Evolutionary conservation across 768 basidiomycete species (phyloP), one percentile per base, ranked within the genome.

Genomic region (Chalciporus pseudorubinellus): DNA sequence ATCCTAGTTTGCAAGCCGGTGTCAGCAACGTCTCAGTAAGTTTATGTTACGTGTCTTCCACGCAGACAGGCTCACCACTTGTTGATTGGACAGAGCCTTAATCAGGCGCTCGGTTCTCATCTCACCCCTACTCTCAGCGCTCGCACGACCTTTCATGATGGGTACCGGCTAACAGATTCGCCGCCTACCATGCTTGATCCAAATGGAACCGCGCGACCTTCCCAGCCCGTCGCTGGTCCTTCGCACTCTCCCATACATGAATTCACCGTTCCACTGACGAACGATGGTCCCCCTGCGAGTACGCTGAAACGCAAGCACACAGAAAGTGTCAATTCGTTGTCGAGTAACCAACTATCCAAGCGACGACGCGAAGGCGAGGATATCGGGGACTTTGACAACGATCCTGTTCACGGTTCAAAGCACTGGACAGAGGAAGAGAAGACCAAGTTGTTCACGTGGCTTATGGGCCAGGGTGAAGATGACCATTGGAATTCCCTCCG

Each of bases 381-480:
- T 12, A 12, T 51, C 2, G 54, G 44, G 1, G 68, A 69, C 6
- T 70, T 69, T 29, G 68, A 71, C 21, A 43, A 44, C 11, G 68
- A 77, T 47, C 64, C 67, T 9, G 77, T 71, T 4, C 79, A 81
- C 53, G 88, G 88, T 21, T 84, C 88, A 1, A 89, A 89, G 58
- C 88, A 91, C 59, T 91, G 88, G 88, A 87, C 87, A 0, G 89
- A 89, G 64, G 87, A 89, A 9, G 88, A 91, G 63, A 91, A 90
- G 70, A 77, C 85, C 13, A 82, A 79, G 55, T 72, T 91, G 41
- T 91, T 91, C 67, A 79, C 71, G 39, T 91, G 88, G 87, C 79
- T 91, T 42, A 86, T 91, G 82, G 86, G 79, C 19, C 71, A 70
- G 12, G 77, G 77, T 16, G 80, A 84, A 59, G 87, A 90, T 59